Evolutionary conservation across 768 basidiomycete species (phyloP), one percentile per base, ranked within the genome.

Genomic region (Amanita fuliginea): DNA sequence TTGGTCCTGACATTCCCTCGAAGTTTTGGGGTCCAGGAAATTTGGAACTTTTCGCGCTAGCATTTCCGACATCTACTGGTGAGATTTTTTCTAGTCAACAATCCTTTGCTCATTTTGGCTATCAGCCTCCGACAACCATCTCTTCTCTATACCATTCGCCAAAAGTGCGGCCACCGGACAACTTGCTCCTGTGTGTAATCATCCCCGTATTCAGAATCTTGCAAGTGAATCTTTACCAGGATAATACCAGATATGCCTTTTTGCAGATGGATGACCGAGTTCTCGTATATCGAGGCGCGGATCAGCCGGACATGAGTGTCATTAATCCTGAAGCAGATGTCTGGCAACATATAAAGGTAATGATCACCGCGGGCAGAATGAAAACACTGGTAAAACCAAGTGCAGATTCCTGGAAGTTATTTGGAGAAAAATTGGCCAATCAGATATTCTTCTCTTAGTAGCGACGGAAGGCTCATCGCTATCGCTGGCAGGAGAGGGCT

Each of bases 241-340:
- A 97, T 60, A 97, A 96, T 60, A 92, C 93, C 6, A 82, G 89
- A 55, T 95, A 95, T 60, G 94, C 91, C 1, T 95, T 95, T 66
- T 72, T 97, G 35, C 92, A 95, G 66, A 80, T 94, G 79, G 93
- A 97, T 58, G 95, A 98, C 57, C 80, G 91, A 36, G 86, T 88
- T 2, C 74, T 96, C 0, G 81, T 97, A 13, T 99, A 97, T 63
- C 78, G 95, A 48, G 94, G 95, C 11, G 91, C 94, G 24, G 95
- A 97, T 63, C 94, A 97, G 62, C 94, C 95, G 4, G 94, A 97
- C 61, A 86, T 96, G 83, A 95, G 91, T 60, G 83, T 99, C 51
- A 96, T 98, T 59, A 97, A 97, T 60, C 93, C 94, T 13, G 93
- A 95, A 62, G 90, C 90, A 3, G 94, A 97, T 59, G 94, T 97